Conservation (phyloP, 768 basidiomycete species). For the Leccinum arenicola region DNA sequence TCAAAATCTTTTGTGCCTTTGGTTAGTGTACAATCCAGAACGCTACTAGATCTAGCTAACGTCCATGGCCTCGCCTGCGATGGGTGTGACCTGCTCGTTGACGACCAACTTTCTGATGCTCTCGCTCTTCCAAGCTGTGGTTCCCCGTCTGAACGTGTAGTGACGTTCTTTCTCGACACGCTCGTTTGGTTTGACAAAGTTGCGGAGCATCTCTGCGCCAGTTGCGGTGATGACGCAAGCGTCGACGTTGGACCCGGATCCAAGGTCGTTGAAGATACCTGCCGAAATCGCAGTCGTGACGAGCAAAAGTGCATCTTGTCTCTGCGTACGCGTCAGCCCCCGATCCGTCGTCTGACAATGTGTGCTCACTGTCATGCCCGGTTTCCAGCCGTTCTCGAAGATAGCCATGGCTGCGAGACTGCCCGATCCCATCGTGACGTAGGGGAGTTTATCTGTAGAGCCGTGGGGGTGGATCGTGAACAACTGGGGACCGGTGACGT, state of each 20-base stretch:
- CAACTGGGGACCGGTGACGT: constrained; percentile 87
- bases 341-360: not conserved
- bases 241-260: constrained; percentile 98
- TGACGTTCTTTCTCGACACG: constrained; percentile 73
- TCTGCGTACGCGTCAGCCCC: constrained; percentile 39
- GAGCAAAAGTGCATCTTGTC: constrained; percentile 75
- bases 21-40: constrained; percentile 7
- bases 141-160: constrained; percentile 75
- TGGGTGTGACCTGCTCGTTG: constrained; percentile 59
- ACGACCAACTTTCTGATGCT: constrained; percentile 68
- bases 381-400: constrained; percentile 84
- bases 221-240: constrained; percentile 90
- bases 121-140: constrained; percentile 88
- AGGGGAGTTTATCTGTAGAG: constrained; percentile 97
- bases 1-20: not conserved
- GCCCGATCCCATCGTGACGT: constrained; percentile 98
- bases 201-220: constrained; percentile 89
- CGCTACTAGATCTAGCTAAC: constrained; percentile 47
- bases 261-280: constrained; percentile 99
- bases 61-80: constrained; percentile 77
- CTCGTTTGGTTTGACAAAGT: constrained; percentile 89
- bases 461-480: constrained; percentile 97
- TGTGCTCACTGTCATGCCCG: constrained; percentile 72
- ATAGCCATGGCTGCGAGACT: constrained; percentile 97
- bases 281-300: constrained; percentile 87